Evolutionary conservation across 2,329 filamentous ascomycete genomes (phyloP).

Genomic region (Capronia americana): DNA sequence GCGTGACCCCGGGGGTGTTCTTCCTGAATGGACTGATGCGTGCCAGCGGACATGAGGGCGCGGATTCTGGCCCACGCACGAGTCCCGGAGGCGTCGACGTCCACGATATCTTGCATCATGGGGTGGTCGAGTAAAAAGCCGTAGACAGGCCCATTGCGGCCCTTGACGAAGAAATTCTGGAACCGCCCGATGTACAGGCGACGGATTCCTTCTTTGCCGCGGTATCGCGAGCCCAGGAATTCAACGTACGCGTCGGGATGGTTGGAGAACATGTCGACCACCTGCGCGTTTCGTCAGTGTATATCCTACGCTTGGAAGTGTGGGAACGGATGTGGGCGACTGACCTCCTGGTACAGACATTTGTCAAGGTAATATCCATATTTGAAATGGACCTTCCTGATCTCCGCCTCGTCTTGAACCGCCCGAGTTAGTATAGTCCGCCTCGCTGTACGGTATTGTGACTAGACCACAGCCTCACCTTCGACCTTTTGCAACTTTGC

Average conservation of each 20-base stretch:
- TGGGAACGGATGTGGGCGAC: background rate
- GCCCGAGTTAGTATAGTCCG: background rate
- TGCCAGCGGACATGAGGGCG: conserved; percentile 62
- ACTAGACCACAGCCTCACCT: conserved; percentile 17
- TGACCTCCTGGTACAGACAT: conserved; percentile 62
- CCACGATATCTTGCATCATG: conserved; percentile 64
- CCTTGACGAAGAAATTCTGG: conserved; percentile 57
- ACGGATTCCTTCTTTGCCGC: conserved; percentile 58
- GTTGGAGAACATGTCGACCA: conserved; percentile 59
- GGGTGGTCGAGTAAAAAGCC: conserved; percentile 64
- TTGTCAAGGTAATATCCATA: conserved; percentile 68
- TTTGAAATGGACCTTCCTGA: conserved; percentile 63
- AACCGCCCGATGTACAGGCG: conserved; percentile 62
- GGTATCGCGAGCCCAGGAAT: conserved; percentile 62
- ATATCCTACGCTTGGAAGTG: background rate
- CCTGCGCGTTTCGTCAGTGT: conserved; percentile 42
- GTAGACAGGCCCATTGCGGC: conserved; percentile 62
- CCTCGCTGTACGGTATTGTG: background rate
- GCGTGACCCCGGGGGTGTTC: conserved; percentile 59
- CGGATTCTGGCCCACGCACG: conserved; percentile 61
- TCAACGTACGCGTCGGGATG: conserved; percentile 62
- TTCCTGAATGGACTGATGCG: conserved; percentile 59
- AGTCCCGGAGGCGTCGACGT: conserved; percentile 55
- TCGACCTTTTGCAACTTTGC: conserved; percentile 34
- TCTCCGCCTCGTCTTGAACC: conserved; percentile 58